Conservation (phyloP, 2,329 filamentous ascomycete genomes). For the Calonectria naviculata region DNA sequence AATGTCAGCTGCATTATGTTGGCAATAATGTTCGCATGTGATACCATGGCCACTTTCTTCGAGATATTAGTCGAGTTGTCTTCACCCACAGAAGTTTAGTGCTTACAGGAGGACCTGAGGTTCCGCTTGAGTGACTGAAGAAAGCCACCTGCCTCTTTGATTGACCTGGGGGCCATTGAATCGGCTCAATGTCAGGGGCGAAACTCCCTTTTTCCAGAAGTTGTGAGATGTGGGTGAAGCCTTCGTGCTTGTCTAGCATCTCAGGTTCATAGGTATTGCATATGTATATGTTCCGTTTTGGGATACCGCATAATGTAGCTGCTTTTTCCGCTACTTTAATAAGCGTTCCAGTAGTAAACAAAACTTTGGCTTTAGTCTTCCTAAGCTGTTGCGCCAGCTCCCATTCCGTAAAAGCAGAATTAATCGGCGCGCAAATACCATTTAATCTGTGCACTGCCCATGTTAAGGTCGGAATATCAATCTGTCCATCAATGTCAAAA, state of each 20-base stretch:
- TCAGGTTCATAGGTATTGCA: no score
- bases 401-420: neutral
- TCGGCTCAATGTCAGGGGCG: neutral
- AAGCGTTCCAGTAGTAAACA: neutral
- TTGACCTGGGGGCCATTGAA: neutral
- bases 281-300: neutral
- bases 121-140: neutral
- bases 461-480: neutral
- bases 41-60: neutral
- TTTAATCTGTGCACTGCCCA: neutral
- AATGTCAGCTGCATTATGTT: neutral
- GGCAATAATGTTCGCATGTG: neutral
- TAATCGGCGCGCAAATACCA: neutral
- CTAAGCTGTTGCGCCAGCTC: neutral
- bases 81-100: fast-evolving
- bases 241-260: neutral
- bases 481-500: neutral
- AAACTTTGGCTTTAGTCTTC: neutral
- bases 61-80: neutral
- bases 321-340: neutral
- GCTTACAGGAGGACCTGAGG: neutral
- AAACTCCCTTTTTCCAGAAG: neutral
- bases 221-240: neutral
- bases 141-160: neutral
- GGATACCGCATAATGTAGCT: neutral